phyloP scores from a whole-genome alignment of 148 eudicot species.

The Diospyros kaki region DNA sequence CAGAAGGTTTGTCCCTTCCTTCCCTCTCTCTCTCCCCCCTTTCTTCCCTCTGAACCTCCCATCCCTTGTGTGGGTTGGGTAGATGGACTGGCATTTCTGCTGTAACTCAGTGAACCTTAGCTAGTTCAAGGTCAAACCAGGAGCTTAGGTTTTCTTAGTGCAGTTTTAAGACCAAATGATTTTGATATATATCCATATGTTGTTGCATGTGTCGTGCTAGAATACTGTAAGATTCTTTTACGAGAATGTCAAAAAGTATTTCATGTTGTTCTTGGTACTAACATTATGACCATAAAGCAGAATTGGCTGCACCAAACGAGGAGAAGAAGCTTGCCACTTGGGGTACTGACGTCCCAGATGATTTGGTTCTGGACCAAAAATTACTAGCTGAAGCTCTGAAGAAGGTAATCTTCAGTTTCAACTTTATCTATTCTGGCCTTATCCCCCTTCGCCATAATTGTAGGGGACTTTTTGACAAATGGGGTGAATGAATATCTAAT shows the following conservation, averaged over 20 bases:
- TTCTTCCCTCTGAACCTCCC: not conserved
- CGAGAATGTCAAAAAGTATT: not conserved
- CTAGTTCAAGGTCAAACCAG: too few relatives aligned
- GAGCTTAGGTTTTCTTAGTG: not conserved
- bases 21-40: slow-evolving; percentile 5
- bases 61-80: too few relatives aligned
- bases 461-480: too few relatives aligned
- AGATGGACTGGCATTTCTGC: too few relatives aligned
- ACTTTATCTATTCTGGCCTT: not conserved
- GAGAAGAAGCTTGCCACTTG: slow-evolving; percentile 75
- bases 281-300: slow-evolving; percentile 28
- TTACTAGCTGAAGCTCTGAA: slow-evolving; percentile 79
- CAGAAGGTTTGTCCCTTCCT: slow-evolving; percentile 48
- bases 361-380: slow-evolving; percentile 70
- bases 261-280: not conserved
- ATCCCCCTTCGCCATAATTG: too few relatives aligned
- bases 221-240: not conserved
- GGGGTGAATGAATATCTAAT: not conserved
- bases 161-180: not conserved
- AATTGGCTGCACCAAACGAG: slow-evolving; percentile 45
- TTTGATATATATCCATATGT: not conserved
- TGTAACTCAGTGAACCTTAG: too few relatives aligned
- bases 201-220: not conserved
- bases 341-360: slow-evolving; percentile 91
- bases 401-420: slow-evolving; percentile 37